Evolutionary conservation across 768 basidiomycete genomes (phyloP).

Genomic region (Galerina sulciceps): DNA sequence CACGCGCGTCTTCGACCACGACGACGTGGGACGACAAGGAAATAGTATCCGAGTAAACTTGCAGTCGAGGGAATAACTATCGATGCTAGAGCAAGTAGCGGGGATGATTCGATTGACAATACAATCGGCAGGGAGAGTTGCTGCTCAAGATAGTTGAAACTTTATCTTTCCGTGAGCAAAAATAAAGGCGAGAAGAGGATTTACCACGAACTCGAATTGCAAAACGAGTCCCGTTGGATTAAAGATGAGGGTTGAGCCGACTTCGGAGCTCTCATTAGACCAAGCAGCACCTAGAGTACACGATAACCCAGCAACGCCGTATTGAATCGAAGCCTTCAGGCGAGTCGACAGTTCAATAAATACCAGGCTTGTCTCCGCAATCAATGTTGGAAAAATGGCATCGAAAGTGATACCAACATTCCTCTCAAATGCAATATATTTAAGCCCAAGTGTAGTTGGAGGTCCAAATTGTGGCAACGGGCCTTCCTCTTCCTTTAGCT

Average conservation of each 20-base stretch:
- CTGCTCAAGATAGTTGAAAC: conserved; percentile 61
- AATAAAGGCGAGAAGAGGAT: conserved; percentile 8
- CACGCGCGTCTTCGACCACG: conserved; percentile 58
- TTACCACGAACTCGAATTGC: conserved; percentile 57
- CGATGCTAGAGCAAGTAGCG: conserved; percentile 51
- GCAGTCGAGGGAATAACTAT: conserved; percentile 59
- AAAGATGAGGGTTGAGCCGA: conserved; percentile 49
- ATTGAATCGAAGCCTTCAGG: conserved; percentile 52
- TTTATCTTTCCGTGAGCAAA: conserved; percentile 30
- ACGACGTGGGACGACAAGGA: conserved; percentile 59
- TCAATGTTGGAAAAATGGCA: conserved; percentile 49
- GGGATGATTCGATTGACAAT: conserved; percentile 53
- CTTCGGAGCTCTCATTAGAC: conserved; percentile 45
- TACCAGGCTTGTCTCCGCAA: conserved; percentile 53
- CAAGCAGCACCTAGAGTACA: conserved; percentile 44
- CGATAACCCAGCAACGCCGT: conserved; percentile 48
- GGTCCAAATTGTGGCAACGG: conserved; percentile 21
- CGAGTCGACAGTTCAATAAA: conserved; percentile 61
- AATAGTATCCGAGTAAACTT: conserved; percentile 57
- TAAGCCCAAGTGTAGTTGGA: conserved; percentile 58
- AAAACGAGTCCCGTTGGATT: conserved; percentile 53
- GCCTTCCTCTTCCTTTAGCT: conserved; percentile 21
- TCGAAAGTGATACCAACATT: conserved; percentile 53
- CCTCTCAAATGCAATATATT: conserved; percentile 48
- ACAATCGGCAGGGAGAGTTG: conserved; percentile 59